A percentile compares a stretch with the other conserved stretches of the same genome.
phyloP scores from a whole-genome alignment of 2,329 filamentous ascomycete genomes.

The Didymellaceae sp. region DNA sequence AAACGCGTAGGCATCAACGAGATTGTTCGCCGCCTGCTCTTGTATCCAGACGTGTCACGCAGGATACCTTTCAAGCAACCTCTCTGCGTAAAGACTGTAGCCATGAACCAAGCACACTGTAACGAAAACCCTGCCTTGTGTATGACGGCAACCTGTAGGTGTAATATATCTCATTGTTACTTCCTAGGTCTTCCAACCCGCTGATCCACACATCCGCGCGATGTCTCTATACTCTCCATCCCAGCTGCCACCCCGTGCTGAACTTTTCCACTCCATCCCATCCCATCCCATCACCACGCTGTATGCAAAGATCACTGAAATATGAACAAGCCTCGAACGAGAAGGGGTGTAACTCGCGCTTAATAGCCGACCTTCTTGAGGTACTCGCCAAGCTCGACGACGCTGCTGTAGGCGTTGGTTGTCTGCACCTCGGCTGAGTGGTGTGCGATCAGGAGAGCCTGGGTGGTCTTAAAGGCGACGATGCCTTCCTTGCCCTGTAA shows the following conservation, averaged over 20 bases:
- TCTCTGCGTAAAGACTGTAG: no score
- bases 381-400: slow-evolving; percentile 87
- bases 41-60: no score
- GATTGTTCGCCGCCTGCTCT: no score
- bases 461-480: slow-evolving; percentile 82
- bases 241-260: slow-evolving; percentile 6
- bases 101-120: no score
- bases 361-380: slow-evolving; percentile 81
- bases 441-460: slow-evolving; percentile 88
- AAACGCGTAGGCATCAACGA: no score
- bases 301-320: slow-evolving; percentile 48
- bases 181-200: slow-evolving; percentile 7
- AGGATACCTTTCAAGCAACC: no score
- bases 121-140: no score
- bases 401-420: slow-evolving; percentile 76
- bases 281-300: no score
- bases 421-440: slow-evolving; percentile 77
- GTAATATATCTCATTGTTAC: slow-evolving; percentile 22
- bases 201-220: neutral
- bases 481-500: slow-evolving; percentile 78
- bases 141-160: slow-evolving; percentile 4
- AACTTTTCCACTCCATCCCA: slow-evolving; percentile 6
- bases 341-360: slow-evolving; percentile 38
- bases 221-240: neutral
- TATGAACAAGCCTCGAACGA: slow-evolving; percentile 34